phyloP scores from a whole-genome alignment of 495 filamentous ascomycete genomes.

The Cercophora sp. region DNA sequence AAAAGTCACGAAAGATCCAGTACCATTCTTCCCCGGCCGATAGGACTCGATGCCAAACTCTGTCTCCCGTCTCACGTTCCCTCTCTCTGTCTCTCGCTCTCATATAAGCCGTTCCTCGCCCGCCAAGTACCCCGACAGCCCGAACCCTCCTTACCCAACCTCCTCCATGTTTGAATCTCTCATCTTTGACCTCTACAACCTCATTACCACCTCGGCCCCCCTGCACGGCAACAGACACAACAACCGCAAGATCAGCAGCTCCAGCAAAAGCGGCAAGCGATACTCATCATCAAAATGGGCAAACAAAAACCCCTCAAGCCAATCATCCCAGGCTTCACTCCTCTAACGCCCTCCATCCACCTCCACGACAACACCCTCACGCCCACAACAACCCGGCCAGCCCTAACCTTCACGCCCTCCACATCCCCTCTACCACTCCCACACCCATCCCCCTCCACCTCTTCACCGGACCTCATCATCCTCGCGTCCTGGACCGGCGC shows the following conservation, averaged over 20 bases:
- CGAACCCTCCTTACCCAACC: no score
- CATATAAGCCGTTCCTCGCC: no score
- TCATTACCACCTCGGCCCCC: no score
- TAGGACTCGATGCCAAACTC: no score
- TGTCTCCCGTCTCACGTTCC: no score
- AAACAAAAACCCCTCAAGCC: constrained; percentile 1
- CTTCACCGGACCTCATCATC: constrained; percentile 34
- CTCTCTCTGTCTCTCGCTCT: no score
- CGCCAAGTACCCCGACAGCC: no score
- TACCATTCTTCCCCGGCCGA: no score
- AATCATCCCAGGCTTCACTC: constrained; percentile 13
- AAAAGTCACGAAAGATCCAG: no score
- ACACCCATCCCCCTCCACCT: background rate
- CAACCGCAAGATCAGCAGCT: background rate
- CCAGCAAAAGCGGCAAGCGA: background rate
- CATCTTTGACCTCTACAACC: no score
- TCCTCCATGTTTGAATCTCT: no score
- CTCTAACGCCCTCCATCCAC: constrained; percentile 13
- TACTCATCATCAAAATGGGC: background rate
- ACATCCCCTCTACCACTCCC: background rate
- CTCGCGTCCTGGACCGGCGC: constrained; percentile 44
- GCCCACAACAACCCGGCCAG: background rate
- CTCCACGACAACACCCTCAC: constrained; percentile 12
- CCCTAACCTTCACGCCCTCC: background rate
- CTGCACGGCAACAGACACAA: no score